Evolutionary conservation across 257 asterid genomes (phyloP), one percentile per base, ranked within the genome.

Genomic region (Forsythia suspensa): DNA sequence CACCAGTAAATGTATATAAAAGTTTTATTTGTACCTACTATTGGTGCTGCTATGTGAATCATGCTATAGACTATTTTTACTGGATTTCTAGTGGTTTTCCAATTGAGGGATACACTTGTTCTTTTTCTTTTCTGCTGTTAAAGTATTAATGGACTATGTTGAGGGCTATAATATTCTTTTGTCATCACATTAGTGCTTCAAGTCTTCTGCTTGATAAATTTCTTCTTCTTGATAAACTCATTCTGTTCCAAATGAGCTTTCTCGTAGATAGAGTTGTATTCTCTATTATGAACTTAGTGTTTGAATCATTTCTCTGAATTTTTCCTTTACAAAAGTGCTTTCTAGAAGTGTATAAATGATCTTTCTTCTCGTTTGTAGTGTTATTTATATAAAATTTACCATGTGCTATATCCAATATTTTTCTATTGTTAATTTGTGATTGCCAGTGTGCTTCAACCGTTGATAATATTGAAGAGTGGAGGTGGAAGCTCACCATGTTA

Each of bases 381-480:
- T n/a, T n/a, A 4, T 20, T 66, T 55, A 16, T 24, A 10, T 80
- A 16, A 40, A 61, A 21, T 48, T 71, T 57, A 52, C 74, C 52
- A 38, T 71, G 72, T 37, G 63, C 12, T 70, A 46, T 42, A 57
- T 68, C 72, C 42, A 46, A 5, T 77, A 66, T 57, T 69, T 77
- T 71, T 67, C 70, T 20, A 69, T 70, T 73, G 55, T 68, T 75
- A 73, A 77, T 85, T 10, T 84, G 44, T 79, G 77, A 73, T 86
- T 77, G 41, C 71, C 90, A 95, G 98, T 4, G 86, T 82, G 92
- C 82, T 83, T 86, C 96, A 7, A 82, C 96, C 75, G 86, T 87
- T 82, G 95, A 90, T 79, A 91, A 89, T 65, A 85, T 92, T 86
- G 98, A 95, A 87, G 98, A 95, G 69, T 95, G 98, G 98, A 89